Base-by-base conservation (phyloP, 495 filamentous ascomycete species). In the Penicillium atrosanguineum region DNA sequence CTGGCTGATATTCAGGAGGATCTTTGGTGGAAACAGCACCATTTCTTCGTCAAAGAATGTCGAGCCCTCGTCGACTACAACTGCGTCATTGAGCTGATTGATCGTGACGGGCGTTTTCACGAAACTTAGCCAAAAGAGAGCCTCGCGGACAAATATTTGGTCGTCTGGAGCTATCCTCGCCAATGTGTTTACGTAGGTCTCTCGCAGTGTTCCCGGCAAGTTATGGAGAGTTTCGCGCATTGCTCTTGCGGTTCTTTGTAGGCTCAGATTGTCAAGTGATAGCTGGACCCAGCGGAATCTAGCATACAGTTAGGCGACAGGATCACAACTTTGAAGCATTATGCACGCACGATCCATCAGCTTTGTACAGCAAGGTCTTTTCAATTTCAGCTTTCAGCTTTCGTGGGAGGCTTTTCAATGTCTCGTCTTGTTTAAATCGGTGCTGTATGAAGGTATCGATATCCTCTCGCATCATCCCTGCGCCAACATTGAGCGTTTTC, bases 231-330 rank as follows among this genome's bases (percentile, higher is more conserved):
- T 55, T 36, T 55, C 23, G 31, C 49, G 55, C 55, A 64, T 64
- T 29, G 58, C 31, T 36, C 42, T 56, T 14, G 56, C 48, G 11
- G 61, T 61, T 53, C 61, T 25, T 21, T 64, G 54, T 6, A 48
- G 6, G 12, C 52, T 52, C 7, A 64, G 31, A 21, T 61, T 64
- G 14, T 64, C 61, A 20, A 64, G 21, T 7, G 61, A 64, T n/a
- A 64, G 58, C 34, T 64, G 61, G 4, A 57, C 51, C 61, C 61
- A 64, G 26, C 61, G 58, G 36, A 64, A 64, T 8, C 61, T 64
- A 15, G 0, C 11, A 23, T 3, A 26, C 0, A 19, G 37, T 55
- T n/a, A 59, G 46, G 25, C 15, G 20, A 20, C 14, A 34, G 3
- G 20, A 20, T 7, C 18, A 7, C 4, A 6, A 7, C n/a, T 42